Base-by-base conservation (phyloP, 164 flowering plant genomes). In the Umbilicus rupestris region DNA sequence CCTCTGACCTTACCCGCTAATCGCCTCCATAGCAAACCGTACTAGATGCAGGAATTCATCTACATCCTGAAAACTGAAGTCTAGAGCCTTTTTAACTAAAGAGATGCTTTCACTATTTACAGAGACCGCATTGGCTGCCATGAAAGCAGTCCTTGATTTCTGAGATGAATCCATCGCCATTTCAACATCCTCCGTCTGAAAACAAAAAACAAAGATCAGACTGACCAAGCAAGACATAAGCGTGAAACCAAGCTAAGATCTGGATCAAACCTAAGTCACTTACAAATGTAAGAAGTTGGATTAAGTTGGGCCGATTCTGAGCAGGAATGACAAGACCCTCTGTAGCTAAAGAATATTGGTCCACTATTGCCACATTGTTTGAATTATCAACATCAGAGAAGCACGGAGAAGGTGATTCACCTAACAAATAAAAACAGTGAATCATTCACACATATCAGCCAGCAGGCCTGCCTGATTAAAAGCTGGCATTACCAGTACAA, bases 391-490 rank as follows among this genome's bases (percentile, higher is more conserved):
- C 74, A 80, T 87, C 97, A 39, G 98, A 93, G 41, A 87, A 91
- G 74, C 94, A 93, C 17, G 98, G 90, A 24, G 94, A 87, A 26
- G 98, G 96, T 41, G 98, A 93, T 73, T 88, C 98, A 63, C 89
- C 98, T 93, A 69, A 47, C 12, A 73, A 14, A 30, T 17, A 5
- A 68, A 19, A 15, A 55, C 33, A 28, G 33, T 55, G 60, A 28
- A 26, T 55, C 60, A 55, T 55, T 55, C 28, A 14, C 60, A 55
- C 33, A 52, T 50, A 50, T 45, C 49, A 45, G n/a, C 7, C 22
- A 6, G 17, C 20, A 5, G 14, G 22, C 22, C 29, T 7, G 2
- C 28, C 22, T 50, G 9, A 50, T 20, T 20, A 50, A 9, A 20
- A 50, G 29, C 57, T 50, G 17, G 22, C 7, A 9, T 8, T 11